Evolutionary conservation across 2,329 filamentous ascomycete species (phyloP).

Genomic region (Drechslera avenae): DNA sequence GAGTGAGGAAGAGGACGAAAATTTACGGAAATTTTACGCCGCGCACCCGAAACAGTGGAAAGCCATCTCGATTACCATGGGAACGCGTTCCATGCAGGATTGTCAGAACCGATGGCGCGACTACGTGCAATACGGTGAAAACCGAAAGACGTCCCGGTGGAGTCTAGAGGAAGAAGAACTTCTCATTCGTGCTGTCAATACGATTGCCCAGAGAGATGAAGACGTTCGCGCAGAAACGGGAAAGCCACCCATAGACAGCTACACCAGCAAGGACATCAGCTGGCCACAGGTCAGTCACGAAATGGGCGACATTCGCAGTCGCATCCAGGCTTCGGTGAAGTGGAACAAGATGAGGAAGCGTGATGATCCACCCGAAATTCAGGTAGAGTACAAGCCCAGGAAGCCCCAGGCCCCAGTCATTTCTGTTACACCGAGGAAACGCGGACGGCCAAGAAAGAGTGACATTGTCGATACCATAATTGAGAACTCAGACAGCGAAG

Average conservation of each 20-base stretch:
- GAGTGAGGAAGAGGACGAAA: constrained; percentile 63
- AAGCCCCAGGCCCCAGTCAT: neutral
- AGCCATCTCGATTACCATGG: constrained; percentile 61
- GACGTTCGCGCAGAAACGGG: constrained; percentile 24
- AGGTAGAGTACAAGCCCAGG: constrained; percentile 20
- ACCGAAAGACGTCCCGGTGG: constrained; percentile 63
- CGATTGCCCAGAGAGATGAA: constrained; percentile 58
- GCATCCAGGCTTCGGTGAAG: constrained; percentile 71
- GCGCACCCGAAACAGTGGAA: constrained; percentile 64
- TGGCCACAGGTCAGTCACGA: constrained; percentile 68
- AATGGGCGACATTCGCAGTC: constrained; percentile 66
- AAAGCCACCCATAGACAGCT: constrained; percentile 35
- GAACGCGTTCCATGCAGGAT: constrained; percentile 69
- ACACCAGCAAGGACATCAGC: constrained; percentile 63
- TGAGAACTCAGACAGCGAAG: neutral
- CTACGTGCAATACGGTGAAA: constrained; percentile 64
- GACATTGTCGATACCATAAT: neutral
- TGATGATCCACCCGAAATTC: constrained; percentile 10
- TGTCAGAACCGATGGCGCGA: constrained; percentile 73
- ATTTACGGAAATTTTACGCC: constrained; percentile 56
- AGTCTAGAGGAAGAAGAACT: constrained; percentile 62
- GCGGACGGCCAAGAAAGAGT: neutral
- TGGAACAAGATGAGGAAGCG: constrained; percentile 56
- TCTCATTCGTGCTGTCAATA: constrained; percentile 59
- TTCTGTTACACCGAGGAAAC: neutral